Evolutionary conservation across 805 yeast genomes (phyloP).

Genomic region (Cyberlindnera amylophila): DNA sequence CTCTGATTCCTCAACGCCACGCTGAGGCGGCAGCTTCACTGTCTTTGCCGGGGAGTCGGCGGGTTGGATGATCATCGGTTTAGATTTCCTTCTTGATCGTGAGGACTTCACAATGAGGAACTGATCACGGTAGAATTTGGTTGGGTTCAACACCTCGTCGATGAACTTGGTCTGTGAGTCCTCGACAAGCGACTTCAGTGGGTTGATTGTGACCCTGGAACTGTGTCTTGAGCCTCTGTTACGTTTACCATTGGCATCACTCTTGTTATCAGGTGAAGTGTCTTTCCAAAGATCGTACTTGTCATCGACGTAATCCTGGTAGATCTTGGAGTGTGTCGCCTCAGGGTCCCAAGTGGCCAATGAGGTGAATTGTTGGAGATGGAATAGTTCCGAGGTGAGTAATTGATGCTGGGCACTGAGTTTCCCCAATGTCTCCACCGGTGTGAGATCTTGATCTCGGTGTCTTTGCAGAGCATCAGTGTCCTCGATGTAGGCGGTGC

Average conservation of each 20-base stretch:
- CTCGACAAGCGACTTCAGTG: slow-evolving; percentile 17
- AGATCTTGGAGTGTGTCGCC: slow-evolving; percentile 34
- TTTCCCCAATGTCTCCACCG: slow-evolving; percentile 12
- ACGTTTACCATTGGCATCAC: slow-evolving; percentile 11
- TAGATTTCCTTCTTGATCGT: background rate
- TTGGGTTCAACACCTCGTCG: slow-evolving; percentile 20
- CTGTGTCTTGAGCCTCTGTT: slow-evolving; percentile 25
- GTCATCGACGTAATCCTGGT: slow-evolving; percentile 30
- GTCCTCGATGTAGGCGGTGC: slow-evolving; percentile 8
- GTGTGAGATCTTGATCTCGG: slow-evolving; percentile 2
- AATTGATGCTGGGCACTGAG: slow-evolving; percentile 35
- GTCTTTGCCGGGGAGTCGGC: slow-evolving; percentile 4
- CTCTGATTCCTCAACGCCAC: background rate
- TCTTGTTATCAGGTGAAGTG: background rate
- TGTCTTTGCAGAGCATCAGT: slow-evolving; percentile 6
- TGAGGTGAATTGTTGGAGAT: slow-evolving; percentile 57
- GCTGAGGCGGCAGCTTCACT: background rate
- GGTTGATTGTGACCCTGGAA: slow-evolving; percentile 18
- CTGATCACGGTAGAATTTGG: slow-evolving; percentile 21
- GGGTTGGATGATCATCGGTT: slow-evolving; percentile 1
- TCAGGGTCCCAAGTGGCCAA: slow-evolving; percentile 60
- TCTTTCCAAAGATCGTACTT: slow-evolving; percentile 29
- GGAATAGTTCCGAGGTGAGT: slow-evolving; percentile 58
- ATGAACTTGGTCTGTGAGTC: slow-evolving; percentile 11
- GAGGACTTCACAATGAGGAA: slow-evolving; percentile 13